Percentiles rank a stretch among this genome's conserved stretches.
Evolutionary conservation across 768 basidiomycete species (phyloP).

Genomic region (Lactifluus piperatus): DNA sequence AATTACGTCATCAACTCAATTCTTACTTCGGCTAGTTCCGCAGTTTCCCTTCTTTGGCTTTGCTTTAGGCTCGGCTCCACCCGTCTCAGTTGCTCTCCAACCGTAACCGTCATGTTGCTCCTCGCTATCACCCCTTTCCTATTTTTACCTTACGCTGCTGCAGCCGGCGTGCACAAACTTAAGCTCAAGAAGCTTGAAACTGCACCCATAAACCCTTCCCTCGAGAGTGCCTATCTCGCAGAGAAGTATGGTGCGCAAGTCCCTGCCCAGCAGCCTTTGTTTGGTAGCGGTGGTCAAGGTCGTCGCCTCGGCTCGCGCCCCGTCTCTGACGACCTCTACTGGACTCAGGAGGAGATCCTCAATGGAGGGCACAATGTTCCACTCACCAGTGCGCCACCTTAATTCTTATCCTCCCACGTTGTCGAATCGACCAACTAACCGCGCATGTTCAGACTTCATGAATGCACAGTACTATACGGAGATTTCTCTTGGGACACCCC

Average conservation of each 20-base stretch:
- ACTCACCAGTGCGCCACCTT: slow-evolving; percentile 59
- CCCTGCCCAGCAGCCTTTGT: slow-evolving; percentile 46
- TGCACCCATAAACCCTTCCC: slow-evolving; percentile 47
- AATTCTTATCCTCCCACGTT: not conserved
- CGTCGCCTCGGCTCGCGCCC: slow-evolving; percentile 45
- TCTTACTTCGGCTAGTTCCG: slow-evolving; percentile 1
- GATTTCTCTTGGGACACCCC: slow-evolving; percentile 74
- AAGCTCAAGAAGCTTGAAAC: slow-evolving; percentile 81
- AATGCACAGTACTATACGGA: slow-evolving; percentile 97
- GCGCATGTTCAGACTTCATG: slow-evolving; percentile 67
- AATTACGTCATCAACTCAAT: slow-evolving; percentile 1
- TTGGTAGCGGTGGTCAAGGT: slow-evolving; percentile 68
- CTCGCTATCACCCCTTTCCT: slow-evolving; percentile 33
- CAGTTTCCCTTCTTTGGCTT: not conserved
- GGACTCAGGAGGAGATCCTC: slow-evolving; percentile 65
- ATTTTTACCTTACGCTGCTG: slow-evolving; percentile 40
- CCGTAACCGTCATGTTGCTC: slow-evolving; percentile 37
- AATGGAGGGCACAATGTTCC: slow-evolving; percentile 83
- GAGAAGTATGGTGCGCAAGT: slow-evolving; percentile 79
- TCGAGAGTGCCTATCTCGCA: slow-evolving; percentile 81
- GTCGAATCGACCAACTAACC: slow-evolving; percentile 4
- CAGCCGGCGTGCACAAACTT: slow-evolving; percentile 66
- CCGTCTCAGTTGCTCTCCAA: slow-evolving; percentile 6
- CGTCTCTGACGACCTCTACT: slow-evolving; percentile 49
- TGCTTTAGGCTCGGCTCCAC: not conserved